Percentiles rank a stretch among this genome's conserved stretches.
phyloP scores from a whole-genome alignment of 2,329 filamentous ascomycete species.

The Anthostomella pinea region DNA sequence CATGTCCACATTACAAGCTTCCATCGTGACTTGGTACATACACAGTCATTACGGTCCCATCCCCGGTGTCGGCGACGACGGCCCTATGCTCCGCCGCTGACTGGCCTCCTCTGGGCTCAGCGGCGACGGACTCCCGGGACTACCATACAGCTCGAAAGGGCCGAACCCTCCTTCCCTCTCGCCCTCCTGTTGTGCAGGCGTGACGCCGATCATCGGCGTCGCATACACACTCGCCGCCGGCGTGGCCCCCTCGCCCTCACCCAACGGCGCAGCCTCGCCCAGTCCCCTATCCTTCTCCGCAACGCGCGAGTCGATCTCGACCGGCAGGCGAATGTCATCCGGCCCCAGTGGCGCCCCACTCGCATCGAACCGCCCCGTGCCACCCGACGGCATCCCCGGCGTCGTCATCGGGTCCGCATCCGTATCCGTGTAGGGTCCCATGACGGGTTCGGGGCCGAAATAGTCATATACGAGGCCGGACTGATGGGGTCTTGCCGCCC shows the following conservation, averaged over 20 bases:
- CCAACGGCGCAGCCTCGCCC: conserved; percentile 16
- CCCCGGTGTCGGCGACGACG: conserved; percentile 4
- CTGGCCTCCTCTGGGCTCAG: conserved; percentile 15
- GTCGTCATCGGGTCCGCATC: conserved; percentile 17
- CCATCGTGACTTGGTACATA: no score
- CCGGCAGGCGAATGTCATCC: conserved; percentile 48
- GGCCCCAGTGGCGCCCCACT: conserved; percentile 41
- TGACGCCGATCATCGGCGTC: no score
- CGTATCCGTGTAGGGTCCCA: conserved; percentile 46
- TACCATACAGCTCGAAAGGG: conserved; percentile 46
- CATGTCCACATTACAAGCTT: no score
- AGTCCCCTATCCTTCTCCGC: conserved; percentile 9
- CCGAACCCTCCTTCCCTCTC: conserved; percentile 15
- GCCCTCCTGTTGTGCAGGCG: no score
- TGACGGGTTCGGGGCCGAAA: conserved; percentile 41
- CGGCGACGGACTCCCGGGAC: conserved; percentile 24
- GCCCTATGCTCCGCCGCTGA: no score
- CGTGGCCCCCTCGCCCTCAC: neutral
- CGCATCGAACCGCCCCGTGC: conserved; percentile 33
- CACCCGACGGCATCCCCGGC: conserved; percentile 27
- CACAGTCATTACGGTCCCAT: conserved; percentile 3
- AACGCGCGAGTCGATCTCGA: conserved; percentile 49
- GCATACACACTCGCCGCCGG: neutral
- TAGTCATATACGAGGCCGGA: conserved; percentile 40
- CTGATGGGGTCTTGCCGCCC: conserved; percentile 23